These are phyloP conservation scores for Casaregolazyma suthepensis DNA, from an alignment of 1,139 yeast species.

Conservation along the genomic window DNA sequence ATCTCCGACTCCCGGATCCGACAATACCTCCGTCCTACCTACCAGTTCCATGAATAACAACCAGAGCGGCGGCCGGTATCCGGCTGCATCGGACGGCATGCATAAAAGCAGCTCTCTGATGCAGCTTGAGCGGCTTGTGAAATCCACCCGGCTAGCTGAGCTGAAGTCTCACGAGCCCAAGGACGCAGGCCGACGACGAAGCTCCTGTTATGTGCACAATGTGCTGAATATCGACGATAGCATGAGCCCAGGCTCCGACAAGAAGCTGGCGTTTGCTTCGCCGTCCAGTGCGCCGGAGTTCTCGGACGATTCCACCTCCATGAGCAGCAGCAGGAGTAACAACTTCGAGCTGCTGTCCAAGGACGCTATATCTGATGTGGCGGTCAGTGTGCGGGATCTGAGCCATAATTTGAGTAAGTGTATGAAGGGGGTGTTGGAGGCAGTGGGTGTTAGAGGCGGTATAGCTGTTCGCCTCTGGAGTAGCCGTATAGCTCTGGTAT, in stretches of 20 bases:
- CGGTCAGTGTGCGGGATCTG: slow-evolving; percentile 37
- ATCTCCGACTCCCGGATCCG: neutral
- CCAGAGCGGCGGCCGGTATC: neutral
- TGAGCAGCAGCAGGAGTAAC: slow-evolving; percentile 12
- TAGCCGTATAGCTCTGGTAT: no score
- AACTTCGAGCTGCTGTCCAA: slow-evolving; percentile 26
- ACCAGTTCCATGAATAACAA: neutral
- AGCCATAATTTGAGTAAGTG: slow-evolving; percentile 32
- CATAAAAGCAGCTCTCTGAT: slow-evolving; percentile 7
- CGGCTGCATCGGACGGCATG: neutral
- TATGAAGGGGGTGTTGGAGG: neutral
- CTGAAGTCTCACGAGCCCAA: slow-evolving; percentile 3
- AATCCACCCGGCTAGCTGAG: neutral
- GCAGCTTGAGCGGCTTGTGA: slow-evolving; percentile 4
- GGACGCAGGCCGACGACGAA: slow-evolving; percentile 9
- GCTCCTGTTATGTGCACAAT: slow-evolving; percentile 23
- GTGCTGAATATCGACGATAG: slow-evolving; percentile 15
- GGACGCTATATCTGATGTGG: slow-evolving; percentile 37
- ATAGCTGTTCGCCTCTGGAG: no score
- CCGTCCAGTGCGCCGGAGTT: slow-evolving; percentile 8
- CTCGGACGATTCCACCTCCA: neutral
- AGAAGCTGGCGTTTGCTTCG: neutral
- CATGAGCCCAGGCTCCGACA: slow-evolving; percentile 1
- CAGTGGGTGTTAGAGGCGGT: no score
- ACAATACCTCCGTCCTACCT: neutral